A percentile compares a stretch with the other conserved stretches of the same genome.
Conservation (phyloP, 106 monocot genomes). For the Dendrobium officinale region DNA sequence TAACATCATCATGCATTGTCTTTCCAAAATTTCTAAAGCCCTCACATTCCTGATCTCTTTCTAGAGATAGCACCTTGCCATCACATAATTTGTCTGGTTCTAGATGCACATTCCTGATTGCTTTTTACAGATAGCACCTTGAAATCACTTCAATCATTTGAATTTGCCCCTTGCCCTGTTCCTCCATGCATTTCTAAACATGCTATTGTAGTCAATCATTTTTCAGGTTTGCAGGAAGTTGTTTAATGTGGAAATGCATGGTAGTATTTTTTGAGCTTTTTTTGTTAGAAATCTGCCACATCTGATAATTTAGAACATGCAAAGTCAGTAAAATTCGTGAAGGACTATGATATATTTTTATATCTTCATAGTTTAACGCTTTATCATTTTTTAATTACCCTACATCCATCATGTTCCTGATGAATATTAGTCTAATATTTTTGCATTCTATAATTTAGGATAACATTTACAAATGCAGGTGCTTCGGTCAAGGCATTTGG, state of each 20-base stretch:
- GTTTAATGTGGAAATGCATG: neutral
- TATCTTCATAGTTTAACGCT: neutral
- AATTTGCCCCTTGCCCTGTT: too few species aligned
- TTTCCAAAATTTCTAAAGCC: neutral
- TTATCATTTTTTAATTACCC: neutral
- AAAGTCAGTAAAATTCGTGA: neutral
- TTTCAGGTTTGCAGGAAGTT: neutral
- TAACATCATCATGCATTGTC: neutral
- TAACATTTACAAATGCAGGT: constrained; percentile 22
- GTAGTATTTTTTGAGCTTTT: neutral
- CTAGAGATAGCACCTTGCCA: neutral
- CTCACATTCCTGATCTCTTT: neutral
- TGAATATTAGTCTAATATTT: neutral
- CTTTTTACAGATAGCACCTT: too few species aligned
- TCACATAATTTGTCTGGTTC: too few species aligned
- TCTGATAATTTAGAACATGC: neutral
- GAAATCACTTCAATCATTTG: too few species aligned
- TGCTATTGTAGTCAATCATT: neutral
- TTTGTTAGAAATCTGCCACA: neutral
- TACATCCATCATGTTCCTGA: neutral
- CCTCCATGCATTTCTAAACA: neutral
- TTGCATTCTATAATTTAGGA: neutral
- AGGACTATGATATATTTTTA: neutral
- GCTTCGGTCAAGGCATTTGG: constrained; percentile 57
- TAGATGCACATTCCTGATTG: too few species aligned